Percentiles rank a stretch among this genome's conserved stretches.
Conservation (phyloP, 371 early-diverging fungal species). For the Mucor sp. region DNA sequence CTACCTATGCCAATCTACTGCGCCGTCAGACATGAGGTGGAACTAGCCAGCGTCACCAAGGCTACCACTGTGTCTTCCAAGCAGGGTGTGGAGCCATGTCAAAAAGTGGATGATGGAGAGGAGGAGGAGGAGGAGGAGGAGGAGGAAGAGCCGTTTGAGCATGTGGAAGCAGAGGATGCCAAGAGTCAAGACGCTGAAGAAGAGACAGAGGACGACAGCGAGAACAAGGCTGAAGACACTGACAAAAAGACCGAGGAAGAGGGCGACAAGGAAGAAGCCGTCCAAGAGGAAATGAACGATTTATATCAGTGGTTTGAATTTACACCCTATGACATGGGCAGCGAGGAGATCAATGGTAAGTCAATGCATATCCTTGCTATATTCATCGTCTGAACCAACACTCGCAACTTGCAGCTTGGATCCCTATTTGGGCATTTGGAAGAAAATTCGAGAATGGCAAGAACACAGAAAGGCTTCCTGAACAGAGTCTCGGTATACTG, state of each 20-base stretch:
- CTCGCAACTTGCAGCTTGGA: conserved; percentile 49
- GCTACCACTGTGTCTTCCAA: conserved; percentile 2
- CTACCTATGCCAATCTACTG: conserved; percentile 80
- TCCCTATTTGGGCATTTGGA: conserved; percentile 79
- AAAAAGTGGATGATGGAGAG: neutral
- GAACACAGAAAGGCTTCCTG: conserved; percentile 58
- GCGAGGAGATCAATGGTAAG: conserved; percentile 70
- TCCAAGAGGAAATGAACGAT: neutral
- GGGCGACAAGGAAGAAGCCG: neutral
- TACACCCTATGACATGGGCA: conserved; percentile 77
- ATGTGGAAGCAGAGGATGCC: neutral
- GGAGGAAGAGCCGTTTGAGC: neutral
- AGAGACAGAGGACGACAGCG: neutral
- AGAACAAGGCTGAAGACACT: conserved; percentile 18
- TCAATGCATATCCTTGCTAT: neutral
- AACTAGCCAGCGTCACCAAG: conserved; percentile 9
- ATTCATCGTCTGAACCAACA: neutral
- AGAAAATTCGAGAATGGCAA: conserved; percentile 64
- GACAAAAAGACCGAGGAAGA: neutral
- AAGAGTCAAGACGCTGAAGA: neutral
- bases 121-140: conserved; percentile 11
- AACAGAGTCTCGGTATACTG: conserved; percentile 61
- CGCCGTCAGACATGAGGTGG: conserved; percentile 64
- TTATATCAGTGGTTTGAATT: conserved; percentile 82
- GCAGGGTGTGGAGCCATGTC: conserved; percentile 6